phyloP scores from a whole-genome alignment of 768 basidiomycete genomes.

The Agrocybe pediades region DNA sequence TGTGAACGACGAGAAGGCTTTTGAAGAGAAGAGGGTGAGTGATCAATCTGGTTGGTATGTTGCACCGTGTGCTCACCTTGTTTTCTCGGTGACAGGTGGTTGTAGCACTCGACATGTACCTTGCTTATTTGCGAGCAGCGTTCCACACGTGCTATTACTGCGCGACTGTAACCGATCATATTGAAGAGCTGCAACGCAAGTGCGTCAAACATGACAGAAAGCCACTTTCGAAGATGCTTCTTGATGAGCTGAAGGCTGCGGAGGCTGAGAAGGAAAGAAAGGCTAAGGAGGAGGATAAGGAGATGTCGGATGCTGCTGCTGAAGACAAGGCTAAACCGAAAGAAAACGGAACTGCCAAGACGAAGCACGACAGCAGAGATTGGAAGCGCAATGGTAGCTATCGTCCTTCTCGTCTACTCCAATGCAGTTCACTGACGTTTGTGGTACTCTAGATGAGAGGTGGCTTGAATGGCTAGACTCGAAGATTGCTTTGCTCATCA shows the following conservation, averaged over 20 bases:
- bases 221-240: conserved; percentile 60
- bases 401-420: conserved; percentile 13
- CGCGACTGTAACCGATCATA: conserved; percentile 86
- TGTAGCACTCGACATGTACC: conserved; percentile 87
- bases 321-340: conserved; percentile 37
- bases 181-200: conserved; percentile 94
- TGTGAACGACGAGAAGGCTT: conserved; percentile 62
- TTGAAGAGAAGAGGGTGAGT: conserved; percentile 73
- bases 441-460: conserved; percentile 62
- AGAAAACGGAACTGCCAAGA: conserved; percentile 31
- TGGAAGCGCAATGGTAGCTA: conserved; percentile 71
- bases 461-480: conserved; percentile 91
- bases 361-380: conserved; percentile 37
- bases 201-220: conserved; percentile 91
- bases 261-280: conserved; percentile 52
- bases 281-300: conserved; percentile 42
- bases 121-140: conserved; percentile 90
- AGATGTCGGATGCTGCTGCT: conserved; percentile 28
- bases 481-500: conserved; percentile 80
- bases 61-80: conserved; percentile 20
- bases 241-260: conserved; percentile 62
- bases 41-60: conserved; percentile 9
- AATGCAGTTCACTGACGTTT: conserved; percentile 7
- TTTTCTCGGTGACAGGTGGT: conserved; percentile 51
- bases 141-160: conserved; percentile 99